Base-by-base conservation (phyloP, 768 basidiomycete genomes). In the Pleurotus sapidus region DNA sequence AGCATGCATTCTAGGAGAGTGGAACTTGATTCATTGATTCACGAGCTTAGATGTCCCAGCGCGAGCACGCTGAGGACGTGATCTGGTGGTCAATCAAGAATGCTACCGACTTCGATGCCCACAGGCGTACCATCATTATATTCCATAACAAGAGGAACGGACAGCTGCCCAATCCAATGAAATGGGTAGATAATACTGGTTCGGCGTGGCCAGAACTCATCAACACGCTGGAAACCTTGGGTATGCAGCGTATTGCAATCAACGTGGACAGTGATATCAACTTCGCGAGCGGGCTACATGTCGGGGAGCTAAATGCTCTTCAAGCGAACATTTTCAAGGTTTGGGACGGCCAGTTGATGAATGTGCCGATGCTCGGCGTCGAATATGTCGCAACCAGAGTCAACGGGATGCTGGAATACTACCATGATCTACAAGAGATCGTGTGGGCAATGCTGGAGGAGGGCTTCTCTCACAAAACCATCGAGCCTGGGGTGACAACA, bases 61-160 rank as follows among this genome's bases (percentile, higher is more conserved):
- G 78, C 38, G 82, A 83, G 60, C 78, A 81, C 59, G 80, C 80
- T 2, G 82, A 83, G 57, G 82, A 83, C 61, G 78, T 80, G 5
- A 68, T 79, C 12, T 82, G 81, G 75, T 75, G 77, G 71, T 76
- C 81, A 4, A 68, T 82, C 47, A 78, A 80, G 57, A 74, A 77
- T 49, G 70, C 79, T 6, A 80, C 79, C 6, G 76, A 74, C 50
- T 80, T 76, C 66, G 77, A 76, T 42, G 73, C 76, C 7, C 76
- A 81, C 49, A 68, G 82, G 18, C 71, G 81, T 7, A 82, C 81
- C 3, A 67, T 82, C 45, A 68, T 78, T 25, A 67, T 83, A 51
- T 82, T 82, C 64, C 81, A 82, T 63, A 72, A 71, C 40, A 75
- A 80, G 57, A 69, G 70, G 5, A 66, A 75, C 18, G 60, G 67